Evolutionary conservation across 345 rosid genomes (phyloP).

Genomic region (Abelmoschus esculentus): DNA sequence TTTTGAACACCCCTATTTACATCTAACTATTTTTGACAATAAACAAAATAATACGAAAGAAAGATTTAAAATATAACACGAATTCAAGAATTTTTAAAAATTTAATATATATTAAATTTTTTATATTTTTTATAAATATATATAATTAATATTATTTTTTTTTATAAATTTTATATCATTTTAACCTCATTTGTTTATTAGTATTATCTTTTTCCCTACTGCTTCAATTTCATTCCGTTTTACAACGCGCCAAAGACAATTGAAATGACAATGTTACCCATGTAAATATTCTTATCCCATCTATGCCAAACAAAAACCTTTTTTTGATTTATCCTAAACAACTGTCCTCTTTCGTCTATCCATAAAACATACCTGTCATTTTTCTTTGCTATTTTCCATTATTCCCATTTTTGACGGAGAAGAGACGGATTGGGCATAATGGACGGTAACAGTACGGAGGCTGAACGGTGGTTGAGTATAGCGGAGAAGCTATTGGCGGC

Average conservation of each 20-base stretch:
- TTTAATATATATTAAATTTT: too few relatives aligned
- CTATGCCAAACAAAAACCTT: too few relatives aligned
- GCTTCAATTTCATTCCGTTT: not conserved
- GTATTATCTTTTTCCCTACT: too few relatives aligned
- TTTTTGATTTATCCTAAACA: not conserved
- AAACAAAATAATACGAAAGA: too few relatives aligned
- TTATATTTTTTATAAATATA: too few relatives aligned
- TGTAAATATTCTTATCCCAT: not conserved
- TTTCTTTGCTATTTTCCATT: not conserved
- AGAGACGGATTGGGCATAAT: constrained; percentile 14
- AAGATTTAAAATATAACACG: too few relatives aligned
- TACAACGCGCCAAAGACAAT: not conserved
- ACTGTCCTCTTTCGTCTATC: not conserved
- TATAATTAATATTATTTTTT: too few relatives aligned
- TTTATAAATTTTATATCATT: too few relatives aligned
- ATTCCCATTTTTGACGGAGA: constrained; percentile 1
- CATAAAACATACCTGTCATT: not conserved
- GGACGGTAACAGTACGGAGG: constrained; percentile 51
- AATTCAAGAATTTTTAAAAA: too few relatives aligned
- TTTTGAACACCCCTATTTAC: too few relatives aligned
- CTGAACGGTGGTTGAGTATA: constrained; percentile 74
- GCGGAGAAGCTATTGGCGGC: constrained; percentile 78
- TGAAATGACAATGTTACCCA: constrained; percentile 4
- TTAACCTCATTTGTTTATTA: too few relatives aligned
- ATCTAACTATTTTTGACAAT: too few relatives aligned